Percentiles rank a stretch among this genome's conserved stretches.
phyloP scores from a whole-genome alignment of 345 rosid genomes.

The Hibiscus syriacus region DNA sequence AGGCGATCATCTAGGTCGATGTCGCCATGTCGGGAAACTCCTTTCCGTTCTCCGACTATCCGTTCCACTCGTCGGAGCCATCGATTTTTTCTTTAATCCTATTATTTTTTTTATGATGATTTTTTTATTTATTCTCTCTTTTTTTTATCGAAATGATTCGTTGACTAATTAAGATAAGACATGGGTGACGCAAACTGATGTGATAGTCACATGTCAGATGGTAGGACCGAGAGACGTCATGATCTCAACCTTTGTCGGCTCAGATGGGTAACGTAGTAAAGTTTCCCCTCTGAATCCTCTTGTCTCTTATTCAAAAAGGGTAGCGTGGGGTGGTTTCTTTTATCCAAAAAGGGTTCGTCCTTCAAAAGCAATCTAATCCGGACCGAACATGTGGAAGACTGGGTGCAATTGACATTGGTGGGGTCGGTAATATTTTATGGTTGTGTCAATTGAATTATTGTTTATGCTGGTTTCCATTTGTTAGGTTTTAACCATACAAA shows the following conservation, averaged over 20 bases:
- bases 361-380: neutral
- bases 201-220: neutral
- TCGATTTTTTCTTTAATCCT: neutral
- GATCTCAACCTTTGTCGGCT: conserved; percentile 29
- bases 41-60: neutral
- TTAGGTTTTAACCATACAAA: neutral
- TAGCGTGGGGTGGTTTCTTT: neutral
- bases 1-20: neutral
- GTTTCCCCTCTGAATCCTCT: neutral
- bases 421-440: neutral
- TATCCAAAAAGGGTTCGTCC: neutral
- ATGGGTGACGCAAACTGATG: conserved; percentile 1
- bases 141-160: neutral
- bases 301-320: neutral
- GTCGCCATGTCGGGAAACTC: neutral
- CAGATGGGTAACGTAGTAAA: neutral
- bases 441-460: neutral
- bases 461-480: no score
- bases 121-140: neutral
- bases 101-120: no score
- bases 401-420: neutral
- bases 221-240: conserved; percentile 18
- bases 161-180: conserved; percentile 9
- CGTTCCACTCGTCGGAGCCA: conserved; percentile 19
- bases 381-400: neutral